Evolutionary conservation across 2,329 filamentous ascomycete species (phyloP).

Genomic region (Microcyclospora tardicrescens): DNA sequence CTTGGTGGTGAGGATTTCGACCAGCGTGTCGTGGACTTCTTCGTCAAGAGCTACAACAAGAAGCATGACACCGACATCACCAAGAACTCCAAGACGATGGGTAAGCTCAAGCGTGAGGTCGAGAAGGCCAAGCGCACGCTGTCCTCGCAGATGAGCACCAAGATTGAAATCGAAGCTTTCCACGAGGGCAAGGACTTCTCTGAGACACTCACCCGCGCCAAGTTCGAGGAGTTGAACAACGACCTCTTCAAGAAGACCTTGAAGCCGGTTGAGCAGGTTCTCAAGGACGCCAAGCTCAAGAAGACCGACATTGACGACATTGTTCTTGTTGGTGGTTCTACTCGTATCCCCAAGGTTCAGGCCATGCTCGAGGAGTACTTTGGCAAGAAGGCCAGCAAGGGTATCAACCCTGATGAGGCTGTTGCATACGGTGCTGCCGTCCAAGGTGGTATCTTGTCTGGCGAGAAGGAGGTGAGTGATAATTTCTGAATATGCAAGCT

Average conservation of each 20-base stretch:
- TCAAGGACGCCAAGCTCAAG: slow-evolving; percentile 96
- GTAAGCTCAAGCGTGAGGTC: slow-evolving; percentile 97
- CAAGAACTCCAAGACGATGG: slow-evolving; percentile 95
- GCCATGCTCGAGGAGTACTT: slow-evolving; percentile 93
- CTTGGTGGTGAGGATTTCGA: slow-evolving; percentile 98
- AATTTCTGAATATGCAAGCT: not conserved
- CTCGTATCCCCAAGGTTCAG: slow-evolving; percentile 97
- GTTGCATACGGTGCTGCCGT: slow-evolving; percentile 96
- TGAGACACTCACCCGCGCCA: slow-evolving; percentile 93
- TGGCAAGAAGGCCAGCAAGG: slow-evolving; percentile 96
- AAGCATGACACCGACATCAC: slow-evolving; percentile 84
- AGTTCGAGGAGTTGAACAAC: slow-evolving; percentile 98
- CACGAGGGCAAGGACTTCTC: slow-evolving; percentile 95
- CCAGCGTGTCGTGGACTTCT: slow-evolving; percentile 91
- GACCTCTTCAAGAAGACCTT: slow-evolving; percentile 99
- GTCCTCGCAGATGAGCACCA: slow-evolving; percentile 29
- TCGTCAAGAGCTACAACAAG: slow-evolving; percentile 98
- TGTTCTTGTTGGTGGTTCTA: slow-evolving; percentile 94
- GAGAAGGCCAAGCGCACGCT: slow-evolving; percentile 99
- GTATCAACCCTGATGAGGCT: slow-evolving; percentile 98
- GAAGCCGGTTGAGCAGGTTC: slow-evolving; percentile 95
- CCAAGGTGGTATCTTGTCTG: slow-evolving; percentile 88
- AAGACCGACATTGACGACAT: slow-evolving; percentile 93
- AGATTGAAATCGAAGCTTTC: slow-evolving; percentile 84
- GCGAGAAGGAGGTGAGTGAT: slow-evolving; percentile 49